Base-by-base conservation (phyloP, 1,284 basidiomycete species). In the Apiotrichum brassicae region DNA sequence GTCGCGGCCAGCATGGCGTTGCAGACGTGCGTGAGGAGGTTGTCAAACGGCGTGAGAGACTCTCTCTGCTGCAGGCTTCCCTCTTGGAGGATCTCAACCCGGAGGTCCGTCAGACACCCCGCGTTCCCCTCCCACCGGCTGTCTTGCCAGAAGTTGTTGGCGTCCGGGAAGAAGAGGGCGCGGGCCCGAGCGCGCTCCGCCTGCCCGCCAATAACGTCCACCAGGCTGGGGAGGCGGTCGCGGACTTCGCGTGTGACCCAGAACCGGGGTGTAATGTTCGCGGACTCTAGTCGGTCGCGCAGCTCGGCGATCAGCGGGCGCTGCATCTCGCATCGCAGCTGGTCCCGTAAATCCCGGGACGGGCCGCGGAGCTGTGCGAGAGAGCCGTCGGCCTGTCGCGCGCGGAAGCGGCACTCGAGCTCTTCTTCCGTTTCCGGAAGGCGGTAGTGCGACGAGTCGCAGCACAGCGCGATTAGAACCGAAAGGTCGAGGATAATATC, bases 401-500 rank as follows among this genome's bases (percentile, higher is more conserved):
- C 34, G 11, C 67, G 75, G 62, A 87, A 90, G 2, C 85, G 78
- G 14, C 68, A 62, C 30, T 81, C 76, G 0, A 85, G 82, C 40
- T 64, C 66, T 1, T 80, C 77, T 0, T 76, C 59, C 1, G 77
- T 76, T 0, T 47, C 34, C 0, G 87, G 87, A 0, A 89, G 74
- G 0, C 79, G 75, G 0, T 82, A 76, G 65, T 91, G 88, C 0
- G 86, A 84, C 43, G 87, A 80, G 60, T 91, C 87, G 22, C 86
- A 88, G 33, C 87, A 81, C 24, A 92, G 78, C 0, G 88, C 88
- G 46, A 91, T 85, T 46, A 92, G 78, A 1, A 85, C 77, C 0
- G 86, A 88, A 8, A 91, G 76, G 66, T 91, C 88, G 30, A 90
- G 77, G 56, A 89, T 85, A 65, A 91, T 77, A 36, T 77, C 74